Conservation (phyloP, 1,284 basidiomycete species). For the Fomitiporia mediterranea region DNA sequence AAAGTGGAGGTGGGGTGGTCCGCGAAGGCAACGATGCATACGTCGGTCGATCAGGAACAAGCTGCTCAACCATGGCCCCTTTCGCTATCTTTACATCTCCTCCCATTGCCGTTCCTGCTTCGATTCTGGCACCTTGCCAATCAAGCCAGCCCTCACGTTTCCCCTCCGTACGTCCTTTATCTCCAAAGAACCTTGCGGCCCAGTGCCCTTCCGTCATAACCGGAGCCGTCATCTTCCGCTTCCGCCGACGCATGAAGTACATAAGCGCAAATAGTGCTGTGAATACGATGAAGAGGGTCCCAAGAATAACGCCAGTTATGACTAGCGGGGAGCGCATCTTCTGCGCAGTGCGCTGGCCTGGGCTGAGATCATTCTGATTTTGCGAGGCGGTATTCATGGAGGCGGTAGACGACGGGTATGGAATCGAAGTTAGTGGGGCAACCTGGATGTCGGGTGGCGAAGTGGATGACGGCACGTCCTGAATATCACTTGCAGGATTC, state of each 20-base stretch:
- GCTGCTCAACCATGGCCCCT: slow-evolving; percentile 3
- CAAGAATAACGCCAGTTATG: slow-evolving; percentile 8
- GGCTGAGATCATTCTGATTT: neutral
- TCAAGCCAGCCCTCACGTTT: neutral
- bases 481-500: neutral
- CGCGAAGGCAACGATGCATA: neutral
- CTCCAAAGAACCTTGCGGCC: slow-evolving; percentile 15
- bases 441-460: neutral
- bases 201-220: slow-evolving; percentile 7
- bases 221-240: slow-evolving; percentile 13
- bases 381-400: neutral
- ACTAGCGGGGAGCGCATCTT: slow-evolving; percentile 1
- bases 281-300: slow-evolving; percentile 2
- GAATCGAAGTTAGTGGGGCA: neutral
- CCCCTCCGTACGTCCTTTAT: neutral
- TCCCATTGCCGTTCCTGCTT: neutral
- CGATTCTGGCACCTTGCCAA: neutral
- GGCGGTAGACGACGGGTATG: neutral
- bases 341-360: neutral
- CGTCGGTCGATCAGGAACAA: slow-evolving; percentile 1
- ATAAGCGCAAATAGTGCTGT: slow-evolving; percentile 16
- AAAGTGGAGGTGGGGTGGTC: neutral
- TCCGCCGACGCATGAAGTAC: slow-evolving; percentile 17
- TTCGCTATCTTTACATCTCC: neutral
- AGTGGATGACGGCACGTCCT: neutral